Base-by-base conservation (phyloP, 495 filamentous ascomycete genomes). In the Aspergillus cavernicola region DNA sequence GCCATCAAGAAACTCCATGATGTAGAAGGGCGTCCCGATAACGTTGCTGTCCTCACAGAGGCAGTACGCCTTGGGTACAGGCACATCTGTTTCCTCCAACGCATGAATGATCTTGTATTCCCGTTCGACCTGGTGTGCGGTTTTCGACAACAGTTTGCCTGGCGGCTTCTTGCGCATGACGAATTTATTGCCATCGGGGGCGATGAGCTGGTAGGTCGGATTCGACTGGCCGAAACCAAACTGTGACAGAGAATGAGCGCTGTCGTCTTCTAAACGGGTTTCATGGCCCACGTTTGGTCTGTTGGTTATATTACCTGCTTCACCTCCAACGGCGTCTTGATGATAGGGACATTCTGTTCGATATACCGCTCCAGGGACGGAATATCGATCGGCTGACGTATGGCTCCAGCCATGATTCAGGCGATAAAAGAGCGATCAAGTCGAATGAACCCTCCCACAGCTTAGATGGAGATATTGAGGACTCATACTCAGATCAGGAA, bases 141-240 rank as follows among this genome's bases (percentile, higher is more conserved):
- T 92, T 70, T 90, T 92, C 48, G 88, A 95, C 22, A 97, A 78
- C 3, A 98, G 85, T 69, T 85, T 82, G 60, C 93, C 92, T 2
- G 92, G 91, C 9, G 93, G 93, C 72, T 97, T 97, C 80, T 98
- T 97, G 61, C 92, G 88, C 66, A 97, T 75, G 8, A 96, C 92
- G 67, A 84, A 95, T 58, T 82, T 82, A 54, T 68, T 64, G 51
- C 83, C 83, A 66, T 84, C 75, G 51, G 80, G 70, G 53, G 82
- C 80, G 9, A 82, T 95, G 55, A 97, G 77, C 51, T 89, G 88
- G 74, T 97, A 97, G 7, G 93, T 97, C 24, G 93, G 93, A 66
- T 97, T 98, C 39, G 89, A 96, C 72, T 97, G 93, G 46, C 93
- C 93, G 65, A 92, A 98, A 58, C 90, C 88, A 64, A 97, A 98